Base-by-base conservation (phyloP, 306 rosid species). In the Vigna reflexopilosa region DNA sequence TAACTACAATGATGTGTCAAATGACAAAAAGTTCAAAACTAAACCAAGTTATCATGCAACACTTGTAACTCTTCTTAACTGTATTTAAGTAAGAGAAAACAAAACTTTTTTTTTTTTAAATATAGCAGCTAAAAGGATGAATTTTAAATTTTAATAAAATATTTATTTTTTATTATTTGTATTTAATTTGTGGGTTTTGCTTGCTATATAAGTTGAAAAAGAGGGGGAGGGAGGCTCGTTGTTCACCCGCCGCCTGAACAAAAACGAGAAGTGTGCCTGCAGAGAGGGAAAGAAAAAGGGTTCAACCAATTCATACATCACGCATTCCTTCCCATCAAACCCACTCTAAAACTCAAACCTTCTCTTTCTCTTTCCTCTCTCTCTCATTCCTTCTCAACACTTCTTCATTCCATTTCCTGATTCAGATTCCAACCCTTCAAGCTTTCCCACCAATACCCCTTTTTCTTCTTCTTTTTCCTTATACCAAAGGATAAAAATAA, bases 161-260 rank as follows among this genome's bases (percentile, higher is more conserved):
- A 30, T 30, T 3, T 3, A 30, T 30, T 30, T 30, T 9, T 44
- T 44, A 10, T 44, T 44, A 44, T 50, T 61, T 61, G 34, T 6
- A 10, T 65, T 47, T 75, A 7, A 9, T 8, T 11, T 73, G 47
- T 79, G 78, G 83, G 83, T 64, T 80, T 73, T 17, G 83, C 62
- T 80, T 72, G 26, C 44, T 26, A 22, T 72, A 72, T 80, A 80
- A 80, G 83, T 72, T 52, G 79, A 38, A 49, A 61, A 75, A 49
- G 72, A 76, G 11, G 16, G 42, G 66, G 20, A 65, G 52, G 9
- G 2, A 61, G 72, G 70, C 40, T 62, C 67, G 11, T 40, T 51
- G 62, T 44, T 73, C 17, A 66, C 80, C 80, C 80, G 84, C 84
- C 84, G 84, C 84, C 84, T 73, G 80, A 73, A 72, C 61, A 58